A percentile compares a stretch with the other conserved stretches of the same genome.
Evolutionary conservation across 2,329 filamentous ascomycete genomes (phyloP).

Genomic region (Aspergillus sp.): DNA sequence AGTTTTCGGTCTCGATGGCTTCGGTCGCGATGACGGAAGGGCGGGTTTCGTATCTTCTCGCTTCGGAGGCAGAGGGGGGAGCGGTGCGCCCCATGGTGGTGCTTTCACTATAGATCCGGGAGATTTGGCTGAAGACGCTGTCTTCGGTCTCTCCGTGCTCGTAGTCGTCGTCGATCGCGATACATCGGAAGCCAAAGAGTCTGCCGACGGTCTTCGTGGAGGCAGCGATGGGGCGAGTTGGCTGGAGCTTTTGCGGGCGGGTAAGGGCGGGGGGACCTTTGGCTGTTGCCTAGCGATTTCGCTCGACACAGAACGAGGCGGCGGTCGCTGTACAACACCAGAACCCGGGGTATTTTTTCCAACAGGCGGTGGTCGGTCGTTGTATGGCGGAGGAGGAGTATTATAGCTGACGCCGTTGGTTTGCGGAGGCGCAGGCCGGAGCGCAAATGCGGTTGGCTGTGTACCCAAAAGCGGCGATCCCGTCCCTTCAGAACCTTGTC

Average conservation of each 20-base stretch:
- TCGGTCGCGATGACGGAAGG: conserved; percentile 30
- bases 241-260: conserved; percentile 48
- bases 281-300: conserved; percentile 32
- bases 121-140: conserved; percentile 38
- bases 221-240: conserved; percentile 53
- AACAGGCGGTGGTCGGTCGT: background rate
- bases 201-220: conserved; percentile 51
- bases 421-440: conserved; percentile 31
- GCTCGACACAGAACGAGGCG: conserved; percentile 30
- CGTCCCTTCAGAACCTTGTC: conserved; percentile 36
- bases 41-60: conserved; percentile 35
- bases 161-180: conserved; percentile 51
- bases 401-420: conserved; percentile 3
- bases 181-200: conserved; percentile 59
- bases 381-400: conserved; percentile 4
- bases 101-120: conserved; percentile 50
- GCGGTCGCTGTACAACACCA: conserved; percentile 27
- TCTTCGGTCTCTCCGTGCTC: conserved; percentile 44
- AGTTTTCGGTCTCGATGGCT: conserved; percentile 31
- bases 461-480: conserved; percentile 33
- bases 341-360: background rate
- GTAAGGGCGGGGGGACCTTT: conserved; percentile 50
- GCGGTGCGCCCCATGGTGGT: conserved; percentile 60
- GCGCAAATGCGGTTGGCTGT: conserved; percentile 28
- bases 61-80: conserved; percentile 61